Percentiles rank a stretch among this genome's conserved stretches.
Conservation (phyloP, 306 rosid species). For the Trifolium dubium region DNA sequence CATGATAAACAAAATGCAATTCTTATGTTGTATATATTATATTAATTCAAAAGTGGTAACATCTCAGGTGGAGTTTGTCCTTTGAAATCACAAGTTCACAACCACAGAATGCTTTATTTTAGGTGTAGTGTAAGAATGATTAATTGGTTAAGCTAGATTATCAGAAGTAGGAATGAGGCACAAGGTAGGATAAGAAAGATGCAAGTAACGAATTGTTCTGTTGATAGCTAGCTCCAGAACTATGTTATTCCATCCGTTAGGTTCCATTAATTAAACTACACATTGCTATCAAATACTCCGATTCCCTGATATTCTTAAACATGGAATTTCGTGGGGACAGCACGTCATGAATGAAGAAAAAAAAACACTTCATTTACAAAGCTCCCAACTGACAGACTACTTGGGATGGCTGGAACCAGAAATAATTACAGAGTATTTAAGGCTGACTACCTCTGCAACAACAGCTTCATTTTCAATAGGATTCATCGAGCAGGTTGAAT, state of each 20-base stretch:
- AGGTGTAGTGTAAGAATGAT: too few species aligned
- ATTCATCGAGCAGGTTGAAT: slow-evolving; percentile 97
- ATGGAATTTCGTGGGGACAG: not conserved
- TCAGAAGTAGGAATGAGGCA: slow-evolving; percentile 17
- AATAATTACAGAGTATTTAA: slow-evolving; percentile 29
- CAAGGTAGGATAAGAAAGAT: not conserved
- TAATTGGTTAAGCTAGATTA: slow-evolving; percentile 4
- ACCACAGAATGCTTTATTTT: too few species aligned
- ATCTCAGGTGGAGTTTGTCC: slow-evolving; percentile 24
- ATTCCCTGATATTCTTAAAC: not conserved
- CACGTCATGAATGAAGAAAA: not conserved
- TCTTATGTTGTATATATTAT: not conserved
- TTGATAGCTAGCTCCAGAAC: slow-evolving; percentile 44
- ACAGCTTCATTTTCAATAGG: slow-evolving; percentile 98
- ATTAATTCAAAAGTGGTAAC: slow-evolving; percentile 2
- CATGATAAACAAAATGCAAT: slow-evolving; percentile 17
- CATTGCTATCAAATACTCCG: slow-evolving; percentile 17
- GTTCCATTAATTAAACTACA: slow-evolving; percentile 27
- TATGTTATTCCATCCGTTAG: slow-evolving; percentile 16
- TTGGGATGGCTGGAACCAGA: slow-evolving; percentile 20
- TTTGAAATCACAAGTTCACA: slow-evolving; percentile 5
- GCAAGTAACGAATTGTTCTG: not conserved
- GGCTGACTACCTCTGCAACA: slow-evolving; percentile 77
- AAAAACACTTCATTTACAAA: slow-evolving; percentile 11
- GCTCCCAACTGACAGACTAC: slow-evolving; percentile 24